Conservation (phyloP, 2,329 filamentous ascomycete species). For the Parastagonospora nodorum region DNA sequence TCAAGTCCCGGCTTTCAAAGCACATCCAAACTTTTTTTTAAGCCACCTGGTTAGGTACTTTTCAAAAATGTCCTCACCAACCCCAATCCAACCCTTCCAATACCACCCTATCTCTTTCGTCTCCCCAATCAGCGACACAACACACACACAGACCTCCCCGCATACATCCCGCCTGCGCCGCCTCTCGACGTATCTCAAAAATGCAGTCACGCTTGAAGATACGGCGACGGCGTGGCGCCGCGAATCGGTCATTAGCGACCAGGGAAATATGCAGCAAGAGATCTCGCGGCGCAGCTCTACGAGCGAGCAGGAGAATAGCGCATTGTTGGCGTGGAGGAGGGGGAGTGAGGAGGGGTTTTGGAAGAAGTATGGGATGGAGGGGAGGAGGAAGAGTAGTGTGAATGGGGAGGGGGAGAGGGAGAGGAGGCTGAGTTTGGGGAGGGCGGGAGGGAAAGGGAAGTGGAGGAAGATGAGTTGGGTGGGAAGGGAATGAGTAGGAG, state of each 20-base stretch:
- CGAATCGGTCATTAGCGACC: conserved; percentile 1
- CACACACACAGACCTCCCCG: not conserved
- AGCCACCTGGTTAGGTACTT: too few species aligned
- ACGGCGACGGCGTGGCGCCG: not conserved
- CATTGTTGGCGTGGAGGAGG: not conserved
- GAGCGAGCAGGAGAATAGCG: not conserved
- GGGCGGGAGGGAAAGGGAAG: not conserved
- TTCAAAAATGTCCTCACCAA: not conserved
- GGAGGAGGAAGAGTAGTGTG: conserved; percentile 3
- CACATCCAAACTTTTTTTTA: too few species aligned
- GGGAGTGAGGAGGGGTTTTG: not conserved
- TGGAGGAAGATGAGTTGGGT: conserved; percentile 4
- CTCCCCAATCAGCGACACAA: conserved; percentile 2
- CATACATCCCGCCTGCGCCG: not conserved
- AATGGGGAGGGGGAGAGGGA: not conserved
- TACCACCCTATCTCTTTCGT: conserved; percentile 5
- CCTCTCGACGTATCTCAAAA: conserved; percentile 2
- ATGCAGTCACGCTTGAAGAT: conserved; percentile 3
- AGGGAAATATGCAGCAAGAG: not conserved
- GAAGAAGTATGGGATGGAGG: conserved; percentile 1
- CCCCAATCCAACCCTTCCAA: not conserved
- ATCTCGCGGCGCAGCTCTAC: not conserved
- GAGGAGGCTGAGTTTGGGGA: not conserved
- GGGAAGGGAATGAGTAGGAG: not conserved
- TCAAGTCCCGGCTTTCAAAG: not conserved